Conservation (phyloP, 805 yeast species). For the Schwanniomyces polymorphus region DNA sequence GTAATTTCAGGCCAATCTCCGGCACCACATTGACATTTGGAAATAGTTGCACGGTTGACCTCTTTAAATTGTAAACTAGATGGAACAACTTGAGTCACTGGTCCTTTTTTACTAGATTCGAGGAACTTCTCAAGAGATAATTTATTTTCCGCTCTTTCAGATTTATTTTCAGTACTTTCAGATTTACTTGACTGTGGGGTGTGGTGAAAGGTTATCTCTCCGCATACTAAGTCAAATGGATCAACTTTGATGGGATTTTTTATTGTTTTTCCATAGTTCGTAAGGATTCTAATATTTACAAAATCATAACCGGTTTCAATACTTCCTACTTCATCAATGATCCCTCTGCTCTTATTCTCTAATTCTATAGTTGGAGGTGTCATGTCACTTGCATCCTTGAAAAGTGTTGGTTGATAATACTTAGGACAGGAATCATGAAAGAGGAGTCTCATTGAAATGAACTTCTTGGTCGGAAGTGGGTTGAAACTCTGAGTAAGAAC, state of each 20-base stretch:
- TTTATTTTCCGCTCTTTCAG: not conserved
- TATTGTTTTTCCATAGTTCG: conserved; percentile 3
- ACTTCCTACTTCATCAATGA: conserved; percentile 4
- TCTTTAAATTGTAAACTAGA: conserved; percentile 9
- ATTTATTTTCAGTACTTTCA: too few species aligned
- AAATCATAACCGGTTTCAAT: conserved; percentile 5
- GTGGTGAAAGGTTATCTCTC: not conserved
- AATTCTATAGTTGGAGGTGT: conserved; percentile 32
- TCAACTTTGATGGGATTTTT: conserved; percentile 13
- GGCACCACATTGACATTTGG: conserved; percentile 25
- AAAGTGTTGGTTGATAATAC: conserved; percentile 49
- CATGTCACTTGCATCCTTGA: conserved; percentile 41
- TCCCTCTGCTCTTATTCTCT: not conserved
- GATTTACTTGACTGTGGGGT: not conserved
- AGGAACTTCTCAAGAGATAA: conserved; percentile 21
- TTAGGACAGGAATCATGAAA: conserved; percentile 49
- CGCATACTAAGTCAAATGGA: conserved; percentile 22
- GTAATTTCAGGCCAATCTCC: conserved; percentile 9
- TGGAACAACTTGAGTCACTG: conserved; percentile 26
- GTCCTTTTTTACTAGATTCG: conserved; percentile 16
- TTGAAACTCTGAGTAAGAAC: conserved; percentile 54
- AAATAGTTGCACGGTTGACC: not conserved
- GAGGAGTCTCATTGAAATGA: conserved; percentile 46
- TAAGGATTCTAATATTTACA: conserved; percentile 21
- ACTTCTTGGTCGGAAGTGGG: conserved; percentile 48